Base-by-base conservation (phyloP, 164 flowering plant genomes). In the Annona squamosa region DNA sequence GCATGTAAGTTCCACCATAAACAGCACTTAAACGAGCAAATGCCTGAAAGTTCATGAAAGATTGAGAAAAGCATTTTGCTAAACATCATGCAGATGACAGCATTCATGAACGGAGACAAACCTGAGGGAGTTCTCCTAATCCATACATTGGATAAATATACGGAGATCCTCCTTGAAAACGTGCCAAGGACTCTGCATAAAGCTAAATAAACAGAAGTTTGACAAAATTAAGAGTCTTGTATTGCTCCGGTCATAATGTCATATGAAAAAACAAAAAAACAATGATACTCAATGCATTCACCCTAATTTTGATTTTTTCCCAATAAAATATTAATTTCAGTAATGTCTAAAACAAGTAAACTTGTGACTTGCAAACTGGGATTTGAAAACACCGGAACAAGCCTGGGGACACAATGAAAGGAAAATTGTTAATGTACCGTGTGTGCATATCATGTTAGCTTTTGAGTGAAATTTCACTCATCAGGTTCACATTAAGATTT, bases 1-100 rank as follows among this genome's bases (percentile, higher is more conserved):
- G 97, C 99, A 95, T 95, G 89, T 95, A 95, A 59, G 97, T 95
- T 52, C 99, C 98, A 77, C 99, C 99, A 78, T 93, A 95, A 67
- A 93, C 99, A 46, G 97, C 98, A 85, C 99, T 95, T 16, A 95
- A 76, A 78, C 98, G 99, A 48, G 99, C 98, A 83, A 95, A 95
- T 73, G 95, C 97, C 98, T 93, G 85, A 46, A 71, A 75, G 71
- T 48, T 56, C 13, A 63, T 18, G 4, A 59, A n/a, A 71, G 5
- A 41, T 66, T 47, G 63, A 75, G 61, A 80, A 71, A 26, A 57
- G 26, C 65, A 73, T 18, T 56, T 26, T 3, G 67, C 3, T 1
- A 59, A 57, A 41, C 46, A 16, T 48, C 66, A 12, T 68, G 12
- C 19, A 42, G 44, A 26, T 52, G 4, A 43, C 9, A 16, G 43